phyloP scores from a whole-genome alignment of 2,329 filamentous ascomycete genomes.

The Phialophora verrucosa region DNA sequence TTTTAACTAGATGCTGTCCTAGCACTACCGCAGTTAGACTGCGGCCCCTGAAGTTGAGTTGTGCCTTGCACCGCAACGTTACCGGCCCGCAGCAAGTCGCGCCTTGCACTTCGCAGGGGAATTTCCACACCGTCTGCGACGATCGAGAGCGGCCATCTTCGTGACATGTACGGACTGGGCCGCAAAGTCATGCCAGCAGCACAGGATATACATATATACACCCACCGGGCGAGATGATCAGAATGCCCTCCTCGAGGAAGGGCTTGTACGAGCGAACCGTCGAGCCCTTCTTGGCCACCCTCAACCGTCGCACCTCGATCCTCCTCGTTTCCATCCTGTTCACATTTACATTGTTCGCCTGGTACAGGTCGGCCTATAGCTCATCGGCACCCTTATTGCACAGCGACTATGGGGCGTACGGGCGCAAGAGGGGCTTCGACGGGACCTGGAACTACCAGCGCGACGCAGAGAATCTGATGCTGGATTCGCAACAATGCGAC shows the following conservation, averaged over 20 bases:
- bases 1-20: not conserved
- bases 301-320: constrained; percentile 23
- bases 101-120: not conserved
- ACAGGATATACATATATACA: not conserved
- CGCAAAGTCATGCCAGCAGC: not conserved
- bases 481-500: constrained; percentile 39
- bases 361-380: constrained; percentile 19
- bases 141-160: not conserved
- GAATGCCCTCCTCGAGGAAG: constrained; percentile 8
- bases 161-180: not conserved
- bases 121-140: not conserved
- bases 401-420: constrained; percentile 11
- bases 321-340: constrained; percentile 10
- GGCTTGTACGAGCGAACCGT: constrained; percentile 15
- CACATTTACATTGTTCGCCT: constrained; percentile 10
- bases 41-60: not conserved
- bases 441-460: constrained; percentile 34
- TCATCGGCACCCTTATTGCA: not conserved
- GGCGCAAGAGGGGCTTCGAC: constrained; percentile 18
- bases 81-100: not conserved
- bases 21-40: not conserved
- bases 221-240: not conserved
- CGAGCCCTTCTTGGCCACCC: constrained; percentile 13
- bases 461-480: constrained; percentile 39
- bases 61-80: not conserved